phyloP scores from a whole-genome alignment of 129 eudicot genomes.

The Artemisia argyi region DNA sequence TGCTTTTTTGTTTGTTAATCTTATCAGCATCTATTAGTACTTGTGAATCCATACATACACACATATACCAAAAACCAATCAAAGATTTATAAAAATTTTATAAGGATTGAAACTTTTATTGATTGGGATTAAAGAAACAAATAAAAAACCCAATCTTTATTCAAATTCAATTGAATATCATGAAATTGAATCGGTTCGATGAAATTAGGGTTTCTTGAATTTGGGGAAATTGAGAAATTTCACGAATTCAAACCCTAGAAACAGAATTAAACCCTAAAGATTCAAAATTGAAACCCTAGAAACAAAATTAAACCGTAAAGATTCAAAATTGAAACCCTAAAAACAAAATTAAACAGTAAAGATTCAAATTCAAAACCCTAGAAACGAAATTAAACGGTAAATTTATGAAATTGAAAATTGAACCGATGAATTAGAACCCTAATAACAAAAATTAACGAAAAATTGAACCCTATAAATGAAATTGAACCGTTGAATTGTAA shows the following conservation, averaged over 20 bases:
- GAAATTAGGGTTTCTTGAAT: too few species aligned
- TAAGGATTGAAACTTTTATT: constrained; percentile 27
- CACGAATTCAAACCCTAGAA: neutral
- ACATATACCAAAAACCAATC: neutral
- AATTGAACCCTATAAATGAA: neutral
- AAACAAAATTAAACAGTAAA: neutral
- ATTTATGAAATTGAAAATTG: too few species aligned
- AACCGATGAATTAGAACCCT: neutral
- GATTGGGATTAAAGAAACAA: neutral
- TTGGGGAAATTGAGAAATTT: neutral
- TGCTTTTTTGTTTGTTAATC: constrained; percentile 41
- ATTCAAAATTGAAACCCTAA: too few species aligned
- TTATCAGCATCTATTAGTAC: constrained; percentile 46
- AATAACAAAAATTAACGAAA: neutral
- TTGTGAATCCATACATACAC: constrained; percentile 90
- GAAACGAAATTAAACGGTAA: too few species aligned
- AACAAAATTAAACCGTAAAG: too few species aligned
- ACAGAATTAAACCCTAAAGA: neutral
- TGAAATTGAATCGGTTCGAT: neutral
- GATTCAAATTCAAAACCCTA: too few species aligned
- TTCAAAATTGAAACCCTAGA: neutral
- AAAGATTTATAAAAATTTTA: constrained; percentile 13
- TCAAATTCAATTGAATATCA: constrained; percentile 15
- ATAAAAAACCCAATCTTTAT: constrained; percentile 34
- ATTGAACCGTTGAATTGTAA: neutral